Percentiles rank a stretch among this genome's conserved stretches.
Evolutionary conservation across 495 filamentous ascomycete genomes (phyloP).

Genomic region (Penicillium coffeae): DNA sequence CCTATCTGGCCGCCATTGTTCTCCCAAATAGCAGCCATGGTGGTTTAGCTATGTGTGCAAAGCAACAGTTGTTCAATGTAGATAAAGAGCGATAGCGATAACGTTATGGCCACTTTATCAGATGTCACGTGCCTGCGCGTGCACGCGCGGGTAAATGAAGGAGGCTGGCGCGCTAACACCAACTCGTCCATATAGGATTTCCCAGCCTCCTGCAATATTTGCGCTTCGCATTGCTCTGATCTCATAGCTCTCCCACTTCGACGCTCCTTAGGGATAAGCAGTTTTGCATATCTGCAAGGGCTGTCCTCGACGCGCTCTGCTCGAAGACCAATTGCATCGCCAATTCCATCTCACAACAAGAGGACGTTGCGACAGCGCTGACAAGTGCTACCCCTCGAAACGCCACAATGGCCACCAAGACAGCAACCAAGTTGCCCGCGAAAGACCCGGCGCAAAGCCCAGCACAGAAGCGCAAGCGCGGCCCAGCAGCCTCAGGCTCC

Average conservation of each 20-base stretch:
- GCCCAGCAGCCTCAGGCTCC: neutral
- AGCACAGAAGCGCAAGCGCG: neutral
- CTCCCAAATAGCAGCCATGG: slow-evolving; percentile 45
- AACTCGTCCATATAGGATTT: slow-evolving; percentile 14
- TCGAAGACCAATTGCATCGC: neutral
- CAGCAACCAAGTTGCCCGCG: slow-evolving; percentile 8
- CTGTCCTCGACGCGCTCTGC: neutral
- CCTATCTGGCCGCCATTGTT: slow-evolving; percentile 50
- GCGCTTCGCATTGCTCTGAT: neutral
- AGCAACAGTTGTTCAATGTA: neutral
- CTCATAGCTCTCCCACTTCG: neutral
- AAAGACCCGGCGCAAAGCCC: no score
- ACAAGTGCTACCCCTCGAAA: neutral
- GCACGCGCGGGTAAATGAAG: slow-evolving; percentile 7
- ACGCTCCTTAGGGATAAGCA: neutral
- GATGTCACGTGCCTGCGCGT: slow-evolving; percentile 4
- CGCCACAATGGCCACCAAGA: slow-evolving; percentile 20
- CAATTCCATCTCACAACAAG: no score
- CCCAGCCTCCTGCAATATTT: slow-evolving; percentile 12
- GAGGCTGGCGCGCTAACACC: slow-evolving; percentile 14
- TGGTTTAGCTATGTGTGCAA: neutral
- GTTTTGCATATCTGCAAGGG: slow-evolving; percentile 5
- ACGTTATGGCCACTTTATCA: neutral
- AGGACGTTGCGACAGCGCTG: no score
- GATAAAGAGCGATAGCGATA: neutral